Evolutionary conservation across 768 basidiomycete species (phyloP).

Genomic region (Panellus pusillus): DNA sequence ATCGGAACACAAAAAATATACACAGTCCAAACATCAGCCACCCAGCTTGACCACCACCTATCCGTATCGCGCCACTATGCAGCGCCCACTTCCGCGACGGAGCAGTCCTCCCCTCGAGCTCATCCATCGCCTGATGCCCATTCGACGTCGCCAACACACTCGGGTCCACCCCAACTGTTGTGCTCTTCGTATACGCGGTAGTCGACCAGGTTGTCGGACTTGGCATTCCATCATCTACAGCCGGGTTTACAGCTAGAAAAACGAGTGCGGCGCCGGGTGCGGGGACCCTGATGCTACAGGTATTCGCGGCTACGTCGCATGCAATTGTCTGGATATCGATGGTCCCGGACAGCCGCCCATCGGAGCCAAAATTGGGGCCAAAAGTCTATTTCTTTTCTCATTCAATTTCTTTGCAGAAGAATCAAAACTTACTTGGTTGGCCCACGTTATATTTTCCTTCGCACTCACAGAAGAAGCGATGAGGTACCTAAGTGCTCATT

Average conservation of each 20-base stretch:
- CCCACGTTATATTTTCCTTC: slow-evolving; percentile 63
- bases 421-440: slow-evolving; percentile 46
- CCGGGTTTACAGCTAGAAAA: slow-evolving; percentile 19
- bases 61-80: no score
- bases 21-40: no score
- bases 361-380: slow-evolving; percentile 26
- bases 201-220: slow-evolving; percentile 29
- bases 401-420: background rate
- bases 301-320: slow-evolving; percentile 21
- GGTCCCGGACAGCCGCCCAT: slow-evolving; percentile 25
- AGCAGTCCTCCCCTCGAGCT: slow-evolving; percentile 28
- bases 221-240: slow-evolving; percentile 5
- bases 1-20: no score
- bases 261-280: slow-evolving; percentile 30
- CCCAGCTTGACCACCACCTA: no score
- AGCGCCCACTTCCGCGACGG: slow-evolving; percentile 9
- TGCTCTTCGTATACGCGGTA: slow-evolving; percentile 31
- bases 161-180: slow-evolving; percentile 34
- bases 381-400: slow-evolving; percentile 24
- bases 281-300: slow-evolving; percentile 27
- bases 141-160: slow-evolving; percentile 39
- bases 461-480: slow-evolving; percentile 47
- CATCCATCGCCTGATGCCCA: slow-evolving; percentile 31
- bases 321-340: slow-evolving; percentile 20
- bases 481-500: slow-evolving; percentile 45